These are phyloP conservation scores for Ensete ventricosum DNA, from an alignment of 176 grass and related monocot species.

Conservation along the genomic window DNA sequence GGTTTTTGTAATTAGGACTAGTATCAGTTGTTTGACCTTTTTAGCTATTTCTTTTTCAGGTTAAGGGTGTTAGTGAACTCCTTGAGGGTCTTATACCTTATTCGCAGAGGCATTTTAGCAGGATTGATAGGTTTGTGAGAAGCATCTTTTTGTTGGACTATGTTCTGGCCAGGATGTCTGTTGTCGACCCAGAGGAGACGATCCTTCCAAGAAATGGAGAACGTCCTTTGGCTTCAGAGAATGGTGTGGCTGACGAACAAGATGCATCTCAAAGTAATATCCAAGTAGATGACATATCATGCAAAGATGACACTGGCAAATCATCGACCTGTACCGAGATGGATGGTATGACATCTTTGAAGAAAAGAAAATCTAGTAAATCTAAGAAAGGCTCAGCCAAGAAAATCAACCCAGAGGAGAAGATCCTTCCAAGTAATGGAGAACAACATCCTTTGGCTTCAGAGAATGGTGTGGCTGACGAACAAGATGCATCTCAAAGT, in stretches of 20 bases:
- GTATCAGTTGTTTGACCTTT: not conserved
- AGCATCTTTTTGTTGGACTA: conserved; percentile 87
- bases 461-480: not conserved
- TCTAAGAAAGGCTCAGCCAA: conserved; percentile 42
- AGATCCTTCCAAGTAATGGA: conserved; percentile 1
- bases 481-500: conserved; percentile 6
- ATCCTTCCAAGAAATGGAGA: conserved; percentile 4
- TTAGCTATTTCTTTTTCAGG: conserved; percentile 31
- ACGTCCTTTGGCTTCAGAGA: not conserved
- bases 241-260: conserved; percentile 8
- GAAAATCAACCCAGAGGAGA: conserved; percentile 56
- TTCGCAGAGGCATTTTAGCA: conserved; percentile 76
- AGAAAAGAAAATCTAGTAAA: conserved; percentile 77
- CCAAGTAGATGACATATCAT: not conserved
- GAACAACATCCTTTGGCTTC: not conserved
- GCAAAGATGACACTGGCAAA: not conserved
- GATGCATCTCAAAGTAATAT: not conserved
- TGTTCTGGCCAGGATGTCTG: conserved; percentile 62
- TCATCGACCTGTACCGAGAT: conserved; percentile 4
- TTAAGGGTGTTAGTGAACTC: conserved; percentile 79
- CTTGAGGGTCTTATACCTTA: conserved; percentile 85
- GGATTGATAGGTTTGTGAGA: conserved; percentile 71
- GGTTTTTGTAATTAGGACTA: not conserved
- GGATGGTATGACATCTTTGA: conserved; percentile 23
- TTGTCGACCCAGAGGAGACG: conserved; percentile 51